phyloP scores from a whole-genome alignment of 176 grass and related monocot genomes.

The Carex parvula region DNA sequence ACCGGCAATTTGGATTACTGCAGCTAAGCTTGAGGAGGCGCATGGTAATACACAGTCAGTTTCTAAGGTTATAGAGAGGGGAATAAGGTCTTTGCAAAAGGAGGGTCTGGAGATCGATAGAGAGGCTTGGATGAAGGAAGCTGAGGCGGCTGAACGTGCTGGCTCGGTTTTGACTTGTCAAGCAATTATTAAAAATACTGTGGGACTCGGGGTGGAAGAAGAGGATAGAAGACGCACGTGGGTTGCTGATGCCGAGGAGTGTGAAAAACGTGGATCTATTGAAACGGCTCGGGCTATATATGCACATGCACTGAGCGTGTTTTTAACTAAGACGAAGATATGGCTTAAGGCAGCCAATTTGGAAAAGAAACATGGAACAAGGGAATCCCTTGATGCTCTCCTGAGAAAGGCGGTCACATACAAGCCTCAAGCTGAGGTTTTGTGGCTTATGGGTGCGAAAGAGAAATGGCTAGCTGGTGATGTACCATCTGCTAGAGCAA shows the following conservation, averaged over 20 bases:
- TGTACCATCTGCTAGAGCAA: conserved; percentile 74
- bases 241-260: conserved; percentile 98
- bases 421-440: conserved; percentile 77
- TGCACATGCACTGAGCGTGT: conserved; percentile 72
- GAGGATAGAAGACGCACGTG: conserved; percentile 86
- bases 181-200: conserved; percentile 81
- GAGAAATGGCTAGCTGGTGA: conserved; percentile 94
- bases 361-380: conserved; percentile 92
- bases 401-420: conserved; percentile 84
- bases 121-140: conserved; percentile 94
- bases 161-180: conserved; percentile 83
- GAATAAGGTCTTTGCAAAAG: conserved; percentile 78
- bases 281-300: conserved; percentile 95
- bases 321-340: conserved; percentile 78
- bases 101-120: conserved; percentile 77
- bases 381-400: conserved; percentile 79
- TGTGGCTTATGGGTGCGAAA: conserved; percentile 97
- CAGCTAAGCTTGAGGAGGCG: conserved; percentile 91
- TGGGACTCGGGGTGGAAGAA: conserved; percentile 80
- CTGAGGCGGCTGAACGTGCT: conserved; percentile 72
- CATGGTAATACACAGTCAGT: conserved; percentile 71
- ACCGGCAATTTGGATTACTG: conserved; percentile 93
- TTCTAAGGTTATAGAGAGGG: conserved; percentile 79
- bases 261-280: conserved; percentile 87
- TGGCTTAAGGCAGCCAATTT: conserved; percentile 93